These are phyloP conservation scores for Stagonosporopsis tanaceti DNA, from an alignment of 2,329 filamentous ascomycete genomes.

Conservation along the genomic window DNA sequence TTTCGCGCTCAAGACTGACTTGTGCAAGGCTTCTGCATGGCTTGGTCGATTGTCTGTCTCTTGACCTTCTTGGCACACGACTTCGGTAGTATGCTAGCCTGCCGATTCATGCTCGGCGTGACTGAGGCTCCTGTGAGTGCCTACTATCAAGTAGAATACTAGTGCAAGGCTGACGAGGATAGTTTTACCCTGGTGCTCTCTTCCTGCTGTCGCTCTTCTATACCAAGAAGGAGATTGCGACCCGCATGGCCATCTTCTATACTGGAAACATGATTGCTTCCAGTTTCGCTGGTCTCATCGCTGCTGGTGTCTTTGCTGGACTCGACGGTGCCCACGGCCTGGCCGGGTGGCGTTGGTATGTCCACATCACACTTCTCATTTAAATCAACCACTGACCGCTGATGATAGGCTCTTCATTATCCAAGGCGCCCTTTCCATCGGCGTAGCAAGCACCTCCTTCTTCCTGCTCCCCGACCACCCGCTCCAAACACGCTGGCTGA, in stretches of 20 bases:
- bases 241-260: slow-evolving; percentile 49
- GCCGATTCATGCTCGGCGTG: slow-evolving; percentile 43
- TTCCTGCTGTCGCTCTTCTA: slow-evolving; percentile 72
- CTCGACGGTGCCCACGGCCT: slow-evolving; percentile 38
- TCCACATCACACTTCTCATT: slow-evolving; percentile 42
- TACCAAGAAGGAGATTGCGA: slow-evolving; percentile 61
- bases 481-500: slow-evolving; percentile 56
- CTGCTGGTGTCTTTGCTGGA: slow-evolving; percentile 48
- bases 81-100: slow-evolving; percentile 43
- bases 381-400: background rate
- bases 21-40: slow-evolving; percentile 36
- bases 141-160: too few relatives aligned
- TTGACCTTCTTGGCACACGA: slow-evolving; percentile 42
- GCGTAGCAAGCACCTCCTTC: slow-evolving; percentile 38
- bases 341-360: slow-evolving; percentile 50
- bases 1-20: background rate
- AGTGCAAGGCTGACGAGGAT: background rate
- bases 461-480: slow-evolving; percentile 41
- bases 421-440: slow-evolving; percentile 35
- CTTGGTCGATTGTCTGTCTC: slow-evolving; percentile 49
- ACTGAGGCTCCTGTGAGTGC: slow-evolving; percentile 26
- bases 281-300: slow-evolving; percentile 55
- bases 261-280: slow-evolving; percentile 52
- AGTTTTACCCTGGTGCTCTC: slow-evolving; percentile 68
- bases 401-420: slow-evolving; percentile 19